Conservation (phyloP, 1,284 basidiomycete genomes). For the Fomitiporia mediterranea region DNA sequence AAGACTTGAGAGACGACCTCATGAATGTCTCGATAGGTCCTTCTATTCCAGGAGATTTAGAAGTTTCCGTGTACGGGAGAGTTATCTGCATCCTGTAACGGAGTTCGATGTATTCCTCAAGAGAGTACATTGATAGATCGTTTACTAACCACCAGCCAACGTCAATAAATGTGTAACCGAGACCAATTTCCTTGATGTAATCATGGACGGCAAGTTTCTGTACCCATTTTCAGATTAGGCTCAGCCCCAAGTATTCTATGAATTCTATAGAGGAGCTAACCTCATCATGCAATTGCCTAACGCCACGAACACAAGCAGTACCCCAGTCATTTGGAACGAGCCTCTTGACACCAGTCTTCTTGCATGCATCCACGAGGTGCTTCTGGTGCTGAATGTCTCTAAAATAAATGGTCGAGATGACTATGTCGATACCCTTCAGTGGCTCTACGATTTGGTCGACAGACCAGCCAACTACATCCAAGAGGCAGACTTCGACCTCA, state of each 20-base stretch:
- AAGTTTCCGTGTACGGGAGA: neutral
- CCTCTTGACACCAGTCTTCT: conserved; percentile 12
- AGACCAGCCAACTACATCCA: neutral
- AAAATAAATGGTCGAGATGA: conserved; percentile 2
- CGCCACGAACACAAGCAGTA: conserved; percentile 4
- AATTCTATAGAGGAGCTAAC: neutral
- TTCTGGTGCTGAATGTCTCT: neutral
- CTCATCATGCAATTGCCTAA: neutral
- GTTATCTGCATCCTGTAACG: conserved; percentile 5
- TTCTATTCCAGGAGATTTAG: too few species aligned
- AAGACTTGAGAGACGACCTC: too few species aligned
- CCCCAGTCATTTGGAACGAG: conserved; percentile 19
- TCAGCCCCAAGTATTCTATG: neutral
- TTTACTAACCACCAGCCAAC: conserved; percentile 19
- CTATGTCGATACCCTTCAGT: conserved; percentile 7
- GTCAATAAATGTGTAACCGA: conserved; percentile 20
- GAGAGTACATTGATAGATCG: neutral
- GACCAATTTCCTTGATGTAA: conserved; percentile 12
- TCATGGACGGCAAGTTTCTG: conserved; percentile 16
- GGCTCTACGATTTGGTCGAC: conserved; percentile 3
- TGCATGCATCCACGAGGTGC: conserved; percentile 13
- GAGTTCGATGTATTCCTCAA: too few species aligned
- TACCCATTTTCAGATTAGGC: neutral
- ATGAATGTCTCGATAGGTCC: neutral
- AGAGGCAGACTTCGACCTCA: conserved; percentile 7